Percentiles rank a stretch among this genome's conserved stretches.
Conservation (phyloP, 345 rosid genomes). For the Pelargonium nanum region DNA sequence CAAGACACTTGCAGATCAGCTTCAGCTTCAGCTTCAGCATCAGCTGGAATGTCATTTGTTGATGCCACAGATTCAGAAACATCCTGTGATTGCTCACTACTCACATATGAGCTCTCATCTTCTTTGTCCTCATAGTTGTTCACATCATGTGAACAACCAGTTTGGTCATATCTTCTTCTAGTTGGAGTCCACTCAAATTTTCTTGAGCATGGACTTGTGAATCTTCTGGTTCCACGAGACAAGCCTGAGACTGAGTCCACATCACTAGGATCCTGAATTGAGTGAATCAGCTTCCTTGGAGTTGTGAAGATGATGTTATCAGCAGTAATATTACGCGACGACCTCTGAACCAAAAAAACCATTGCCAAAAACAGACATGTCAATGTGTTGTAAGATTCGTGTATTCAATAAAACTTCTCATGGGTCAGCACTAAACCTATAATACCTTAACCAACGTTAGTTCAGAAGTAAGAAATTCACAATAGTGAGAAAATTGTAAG, state of each 20-base stretch:
- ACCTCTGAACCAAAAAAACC: constrained; percentile 57
- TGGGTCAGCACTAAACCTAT: too few relatives aligned
- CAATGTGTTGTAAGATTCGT: too few relatives aligned
- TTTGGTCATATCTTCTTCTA: constrained; percentile 25
- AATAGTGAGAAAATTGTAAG: too few relatives aligned
- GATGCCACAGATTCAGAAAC: constrained; percentile 50
- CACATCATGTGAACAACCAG: constrained; percentile 30
- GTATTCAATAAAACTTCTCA: too few relatives aligned
- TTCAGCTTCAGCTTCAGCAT: too few relatives aligned
- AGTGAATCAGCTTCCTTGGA: constrained; percentile 61
- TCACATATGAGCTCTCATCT: constrained; percentile 24
- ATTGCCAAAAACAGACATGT: too few relatives aligned
- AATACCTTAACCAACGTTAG: too few relatives aligned
- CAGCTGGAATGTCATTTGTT: constrained; percentile 30
- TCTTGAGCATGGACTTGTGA: constrained; percentile 42
- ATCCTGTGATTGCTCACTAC: constrained; percentile 23
- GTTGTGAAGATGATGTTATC: constrained; percentile 48
- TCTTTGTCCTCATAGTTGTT: constrained; percentile 27
- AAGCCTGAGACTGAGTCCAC: constrained; percentile 31
- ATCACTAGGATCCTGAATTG: constrained; percentile 62
- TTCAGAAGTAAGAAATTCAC: too few relatives aligned
- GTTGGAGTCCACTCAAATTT: constrained; percentile 32
- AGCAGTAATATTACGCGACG: constrained; percentile 30
- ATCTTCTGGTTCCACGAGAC: constrained; percentile 26
- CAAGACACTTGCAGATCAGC: constrained; percentile 20